Percentiles rank a stretch among this genome's conserved stretches.
Evolutionary conservation across 1,139 yeast genomes (phyloP).

Genomic region (Magnusiomyces paraingens): DNA sequence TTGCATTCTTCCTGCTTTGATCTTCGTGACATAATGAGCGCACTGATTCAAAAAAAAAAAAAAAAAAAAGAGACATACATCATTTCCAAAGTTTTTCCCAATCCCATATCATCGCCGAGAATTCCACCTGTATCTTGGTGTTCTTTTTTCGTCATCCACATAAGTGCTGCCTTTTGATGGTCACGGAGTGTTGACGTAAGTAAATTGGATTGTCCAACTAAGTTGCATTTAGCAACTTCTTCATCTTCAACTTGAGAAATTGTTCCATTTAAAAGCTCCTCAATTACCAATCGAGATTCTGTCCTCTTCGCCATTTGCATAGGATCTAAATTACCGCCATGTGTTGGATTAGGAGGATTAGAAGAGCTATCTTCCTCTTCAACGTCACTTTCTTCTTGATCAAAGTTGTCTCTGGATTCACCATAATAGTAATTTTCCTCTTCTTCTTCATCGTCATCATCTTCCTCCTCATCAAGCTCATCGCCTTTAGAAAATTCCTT

Average conservation of each 20-base stretch:
- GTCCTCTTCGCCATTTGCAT: no score
- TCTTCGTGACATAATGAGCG: conserved; percentile 54
- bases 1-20: conserved; percentile 51
- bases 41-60: conserved; percentile 86
- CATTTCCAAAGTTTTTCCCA: conserved; percentile 66
- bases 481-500: no score
- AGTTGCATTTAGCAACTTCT: no score
- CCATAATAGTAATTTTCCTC: no score
- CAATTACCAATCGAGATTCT: conserved; percentile 37
- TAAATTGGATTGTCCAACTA: no score
- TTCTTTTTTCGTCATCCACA: no score
- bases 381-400: background rate
- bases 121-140: conserved; percentile 38
- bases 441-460: no score
- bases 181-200: no score
- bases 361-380: background rate
- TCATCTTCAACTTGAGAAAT: conserved; percentile 32
- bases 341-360: background rate
- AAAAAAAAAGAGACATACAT: conserved; percentile 45
- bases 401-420: no score
- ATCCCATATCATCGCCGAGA: conserved; percentile 51
- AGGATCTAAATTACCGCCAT: conserved; percentile 5
- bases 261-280: conserved; percentile 60
- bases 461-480: no score
- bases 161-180: no score